These are phyloP conservation scores for Durotheca rogersii DNA, from an alignment of 495 filamentous ascomycete species.

Conservation along the genomic window DNA sequence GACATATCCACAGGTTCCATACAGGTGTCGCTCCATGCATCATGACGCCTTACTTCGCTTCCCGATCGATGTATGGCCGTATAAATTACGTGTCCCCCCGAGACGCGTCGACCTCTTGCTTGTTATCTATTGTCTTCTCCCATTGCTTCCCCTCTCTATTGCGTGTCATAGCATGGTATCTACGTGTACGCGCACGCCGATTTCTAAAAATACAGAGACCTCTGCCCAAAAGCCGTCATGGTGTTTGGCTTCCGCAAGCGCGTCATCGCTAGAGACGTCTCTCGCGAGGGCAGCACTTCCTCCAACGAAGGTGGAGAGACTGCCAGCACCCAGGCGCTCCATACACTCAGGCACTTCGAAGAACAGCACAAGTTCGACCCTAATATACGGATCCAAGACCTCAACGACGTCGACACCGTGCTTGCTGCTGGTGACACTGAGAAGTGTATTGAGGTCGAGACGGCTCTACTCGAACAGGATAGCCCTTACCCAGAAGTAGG, in stretches of 20 bases:
- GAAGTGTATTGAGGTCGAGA: conserved; percentile 54
- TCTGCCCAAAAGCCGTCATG: conserved; percentile 3
- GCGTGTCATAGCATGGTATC: background rate
- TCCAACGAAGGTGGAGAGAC: conserved; percentile 22
- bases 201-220: conserved; percentile 5
- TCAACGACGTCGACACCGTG: conserved; percentile 60
- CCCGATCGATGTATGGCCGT: conserved; percentile 1
- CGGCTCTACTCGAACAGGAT: conserved; percentile 61
- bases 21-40: background rate
- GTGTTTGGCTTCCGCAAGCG: conserved; percentile 35
- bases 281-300: conserved; percentile 23
- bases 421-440: conserved; percentile 56
- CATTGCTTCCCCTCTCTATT: background rate
- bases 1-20: background rate
- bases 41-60: background rate
- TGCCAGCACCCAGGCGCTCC: conserved; percentile 33
- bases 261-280: conserved; percentile 24
- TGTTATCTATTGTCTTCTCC: no score
- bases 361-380: conserved; percentile 67
- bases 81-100: conserved; percentile 15
- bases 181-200: conserved; percentile 1
- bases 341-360: conserved; percentile 51
- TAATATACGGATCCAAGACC: conserved; percentile 63
- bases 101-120: background rate
- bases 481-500: conserved; percentile 69